phyloP scores from a whole-genome alignment of 1,284 basidiomycete species.

The Heterobasidion parviporum region DNA sequence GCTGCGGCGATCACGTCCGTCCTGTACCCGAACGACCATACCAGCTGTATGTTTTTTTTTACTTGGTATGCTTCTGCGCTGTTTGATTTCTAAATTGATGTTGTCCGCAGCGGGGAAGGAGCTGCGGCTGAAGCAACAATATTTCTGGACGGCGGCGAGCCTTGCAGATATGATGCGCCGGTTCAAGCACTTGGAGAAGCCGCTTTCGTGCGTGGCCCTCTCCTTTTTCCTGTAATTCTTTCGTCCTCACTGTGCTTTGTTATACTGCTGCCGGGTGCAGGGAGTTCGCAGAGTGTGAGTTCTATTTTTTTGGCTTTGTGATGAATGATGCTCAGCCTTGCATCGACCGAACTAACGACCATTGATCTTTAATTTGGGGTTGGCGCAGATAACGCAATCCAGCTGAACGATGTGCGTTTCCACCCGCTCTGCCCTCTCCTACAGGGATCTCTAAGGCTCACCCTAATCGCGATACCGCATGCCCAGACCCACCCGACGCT shows the following conservation, averaged over 20 bases:
- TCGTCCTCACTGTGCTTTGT: too few species aligned
- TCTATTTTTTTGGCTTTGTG: background rate
- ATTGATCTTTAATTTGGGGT: background rate
- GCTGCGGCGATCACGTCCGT: slow-evolving; percentile 89
- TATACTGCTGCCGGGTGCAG: background rate
- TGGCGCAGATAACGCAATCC: slow-evolving; percentile 71
- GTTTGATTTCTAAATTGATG: background rate
- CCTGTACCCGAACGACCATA: slow-evolving; percentile 82
- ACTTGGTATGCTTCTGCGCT: slow-evolving; percentile 5
- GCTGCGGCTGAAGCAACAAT: slow-evolving; percentile 89
- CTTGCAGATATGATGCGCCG: slow-evolving; percentile 81
- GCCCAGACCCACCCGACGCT: slow-evolving; percentile 87
- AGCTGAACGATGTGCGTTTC: slow-evolving; percentile 71
- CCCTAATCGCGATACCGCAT: background rate
- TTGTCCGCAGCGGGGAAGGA: slow-evolving; percentile 69
- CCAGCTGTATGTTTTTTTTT: slow-evolving; percentile 37
- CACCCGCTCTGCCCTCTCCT: background rate
- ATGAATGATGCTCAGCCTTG: background rate
- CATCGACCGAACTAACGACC: background rate
- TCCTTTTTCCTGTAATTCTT: background rate
- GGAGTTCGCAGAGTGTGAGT: slow-evolving; percentile 73
- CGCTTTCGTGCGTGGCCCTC: slow-evolving; percentile 31
- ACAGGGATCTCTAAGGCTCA: slow-evolving; percentile 1
- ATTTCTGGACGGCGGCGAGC: slow-evolving; percentile 86
- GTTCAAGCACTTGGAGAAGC: slow-evolving; percentile 73